A percentile compares a stretch with the other conserved stretches of the same genome.
Conservation (phyloP, 2,329 filamentous ascomycete species). For the Diaporthe humulicola region DNA sequence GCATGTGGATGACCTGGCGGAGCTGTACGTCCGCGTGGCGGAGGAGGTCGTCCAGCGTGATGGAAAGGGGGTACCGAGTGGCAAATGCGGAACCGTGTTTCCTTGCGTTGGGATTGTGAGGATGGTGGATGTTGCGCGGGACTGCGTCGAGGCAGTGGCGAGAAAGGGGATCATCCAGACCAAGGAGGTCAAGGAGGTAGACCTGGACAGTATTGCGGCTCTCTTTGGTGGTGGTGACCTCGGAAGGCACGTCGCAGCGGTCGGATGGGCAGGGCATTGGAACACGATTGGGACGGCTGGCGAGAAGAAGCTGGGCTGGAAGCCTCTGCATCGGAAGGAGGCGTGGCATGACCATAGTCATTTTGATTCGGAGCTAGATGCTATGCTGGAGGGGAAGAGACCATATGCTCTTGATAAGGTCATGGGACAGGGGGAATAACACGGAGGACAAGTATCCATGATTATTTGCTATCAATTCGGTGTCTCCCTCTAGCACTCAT, state of each 20-base stretch:
- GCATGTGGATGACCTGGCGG: slow-evolving; percentile 30
- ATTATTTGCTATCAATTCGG: not conserved
- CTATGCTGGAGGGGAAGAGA: not conserved
- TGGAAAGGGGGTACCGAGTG: slow-evolving; percentile 23
- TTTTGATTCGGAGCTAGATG: not conserved
- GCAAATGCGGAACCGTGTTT: slow-evolving; percentile 65
- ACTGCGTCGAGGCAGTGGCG: slow-evolving; percentile 8
- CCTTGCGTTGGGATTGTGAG: slow-evolving; percentile 62
- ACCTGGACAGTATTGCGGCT: not conserved
- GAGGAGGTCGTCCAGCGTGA: slow-evolving; percentile 7
- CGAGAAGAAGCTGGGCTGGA: slow-evolving; percentile 17
- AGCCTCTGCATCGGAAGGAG: not conserved
- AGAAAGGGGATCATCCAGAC: slow-evolving; percentile 15
- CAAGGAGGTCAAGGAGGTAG: slow-evolving; percentile 2
- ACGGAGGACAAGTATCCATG: not conserved
- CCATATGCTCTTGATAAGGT: not conserved
- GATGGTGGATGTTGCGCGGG: not conserved
- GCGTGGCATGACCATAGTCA: not conserved
- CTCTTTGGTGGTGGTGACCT: not conserved
- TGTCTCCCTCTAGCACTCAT: not conserved
- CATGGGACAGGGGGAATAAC: not conserved
- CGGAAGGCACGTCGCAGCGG: not conserved
- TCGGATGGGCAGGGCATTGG: slow-evolving; percentile 18
- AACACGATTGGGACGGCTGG: slow-evolving; percentile 13
- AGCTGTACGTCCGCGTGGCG: not conserved